Evolutionary conservation across 2,329 filamentous ascomycete genomes (phyloP).

Genomic region (Beauveria medogensis): DNA sequence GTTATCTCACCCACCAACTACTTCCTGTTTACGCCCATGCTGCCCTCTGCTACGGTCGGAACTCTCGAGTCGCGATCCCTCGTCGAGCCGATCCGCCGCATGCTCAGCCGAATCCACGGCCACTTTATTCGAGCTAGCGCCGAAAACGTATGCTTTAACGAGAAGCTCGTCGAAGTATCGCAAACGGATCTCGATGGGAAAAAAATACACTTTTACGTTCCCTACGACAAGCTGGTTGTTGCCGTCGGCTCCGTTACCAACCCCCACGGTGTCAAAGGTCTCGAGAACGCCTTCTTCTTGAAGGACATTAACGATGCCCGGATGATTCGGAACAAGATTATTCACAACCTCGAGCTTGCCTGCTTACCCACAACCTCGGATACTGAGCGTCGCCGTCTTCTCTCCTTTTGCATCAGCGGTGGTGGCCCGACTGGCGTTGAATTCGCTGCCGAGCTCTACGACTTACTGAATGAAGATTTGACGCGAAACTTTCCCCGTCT

Average conservation of each 20-base stretch:
- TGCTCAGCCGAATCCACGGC: slow-evolving; percentile 68
- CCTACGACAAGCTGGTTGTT: slow-evolving; percentile 93
- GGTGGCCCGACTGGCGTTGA: slow-evolving; percentile 95
- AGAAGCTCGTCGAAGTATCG: slow-evolving; percentile 82
- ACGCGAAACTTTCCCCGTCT: slow-evolving; percentile 76
- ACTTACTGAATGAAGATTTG: slow-evolving; percentile 92
- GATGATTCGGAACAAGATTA: slow-evolving; percentile 77
- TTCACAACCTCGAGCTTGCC: slow-evolving; percentile 82
- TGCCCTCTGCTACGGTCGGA: slow-evolving; percentile 92
- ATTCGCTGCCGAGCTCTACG: slow-evolving; percentile 92
- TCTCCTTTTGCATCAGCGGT: slow-evolving; percentile 94
- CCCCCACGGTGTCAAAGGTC: slow-evolving; percentile 87
- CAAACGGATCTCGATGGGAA: slow-evolving; percentile 63
- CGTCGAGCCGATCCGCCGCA: slow-evolving; percentile 84
- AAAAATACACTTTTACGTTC: slow-evolving; percentile 80
- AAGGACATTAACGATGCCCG: slow-evolving; percentile 93
- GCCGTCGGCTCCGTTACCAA: slow-evolving; percentile 90
- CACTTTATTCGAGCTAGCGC: slow-evolving; percentile 86
- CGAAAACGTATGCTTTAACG: slow-evolving; percentile 82
- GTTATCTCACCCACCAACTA: slow-evolving; percentile 93
- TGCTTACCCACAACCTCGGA: slow-evolving; percentile 90
- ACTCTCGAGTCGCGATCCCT: slow-evolving; percentile 86
- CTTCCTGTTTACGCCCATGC: slow-evolving; percentile 96
- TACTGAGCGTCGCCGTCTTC: slow-evolving; percentile 73
- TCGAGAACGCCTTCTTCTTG: slow-evolving; percentile 89